These are phyloP conservation scores for Magnusiomyces suaveolens DNA, from an alignment of 1,139 yeast species.

Conservation along the genomic window DNA sequence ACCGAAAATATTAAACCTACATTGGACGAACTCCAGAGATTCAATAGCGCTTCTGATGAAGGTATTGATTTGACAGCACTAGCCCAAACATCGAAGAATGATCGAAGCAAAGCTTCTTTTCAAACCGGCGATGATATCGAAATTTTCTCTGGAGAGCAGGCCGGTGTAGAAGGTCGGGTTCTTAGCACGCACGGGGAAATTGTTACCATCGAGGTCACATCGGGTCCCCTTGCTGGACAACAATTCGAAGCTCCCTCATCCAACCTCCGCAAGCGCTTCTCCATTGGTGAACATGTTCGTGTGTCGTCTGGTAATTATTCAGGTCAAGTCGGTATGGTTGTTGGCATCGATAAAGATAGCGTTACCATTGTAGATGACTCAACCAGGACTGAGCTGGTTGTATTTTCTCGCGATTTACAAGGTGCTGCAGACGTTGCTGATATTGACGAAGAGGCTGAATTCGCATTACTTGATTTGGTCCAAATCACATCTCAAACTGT, in stretches of 20 bases:
- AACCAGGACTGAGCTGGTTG: conserved; percentile 77
- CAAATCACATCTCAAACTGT: conserved; percentile 79
- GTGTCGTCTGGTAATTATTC: conserved; percentile 84
- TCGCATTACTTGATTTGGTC: conserved; percentile 81
- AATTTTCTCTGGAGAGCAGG: conserved; percentile 85
- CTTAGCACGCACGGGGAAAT: conserved; percentile 58
- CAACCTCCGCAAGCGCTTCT: conserved; percentile 75
- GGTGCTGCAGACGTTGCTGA: conserved; percentile 41
- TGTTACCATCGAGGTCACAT: conserved; percentile 46
- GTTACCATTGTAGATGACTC: conserved; percentile 87
- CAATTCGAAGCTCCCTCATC: conserved; percentile 65
- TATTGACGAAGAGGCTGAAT: conserved; percentile 51
- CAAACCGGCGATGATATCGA: conserved; percentile 95
- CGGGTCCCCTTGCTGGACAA: conserved; percentile 42
- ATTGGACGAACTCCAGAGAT: conserved; percentile 78
- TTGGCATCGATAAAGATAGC: conserved; percentile 68
- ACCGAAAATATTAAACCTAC: conserved; percentile 81
- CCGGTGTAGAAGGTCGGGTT: conserved; percentile 78
- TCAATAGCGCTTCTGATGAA: conserved; percentile 64
- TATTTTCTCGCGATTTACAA: conserved; percentile 77
- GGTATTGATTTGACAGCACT: conserved; percentile 79
- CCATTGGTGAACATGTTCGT: conserved; percentile 91
- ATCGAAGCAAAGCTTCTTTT: conserved; percentile 51
- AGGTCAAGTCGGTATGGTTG: conserved; percentile 92
- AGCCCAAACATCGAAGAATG: conserved; percentile 70